These are phyloP conservation scores for Hamamelis virginiana DNA, from an alignment of 164 flowering plant genomes.

Conservation along the genomic window DNA sequence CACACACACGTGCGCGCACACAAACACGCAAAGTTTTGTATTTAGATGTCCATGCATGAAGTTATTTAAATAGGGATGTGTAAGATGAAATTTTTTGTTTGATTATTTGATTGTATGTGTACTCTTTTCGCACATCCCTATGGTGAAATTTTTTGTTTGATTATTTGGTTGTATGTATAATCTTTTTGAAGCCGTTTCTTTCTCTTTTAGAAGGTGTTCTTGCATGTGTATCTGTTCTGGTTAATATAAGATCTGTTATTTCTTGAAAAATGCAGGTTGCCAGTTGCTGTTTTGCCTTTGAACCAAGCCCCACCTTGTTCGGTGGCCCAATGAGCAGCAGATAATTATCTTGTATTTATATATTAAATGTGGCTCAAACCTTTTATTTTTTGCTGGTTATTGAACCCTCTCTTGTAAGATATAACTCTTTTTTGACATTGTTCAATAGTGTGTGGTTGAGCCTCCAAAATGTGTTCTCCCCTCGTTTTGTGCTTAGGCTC, in stretches of 20 bases:
- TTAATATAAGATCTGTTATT: neutral
- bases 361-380: neutral
- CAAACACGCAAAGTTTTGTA: neutral
- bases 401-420: slow-evolving; percentile 1
- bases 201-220: neutral
- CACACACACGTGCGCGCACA: neutral
- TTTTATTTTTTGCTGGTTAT: neutral
- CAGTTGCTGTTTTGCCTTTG: neutral
- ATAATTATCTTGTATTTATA: neutral
- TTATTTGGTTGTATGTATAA: neutral
- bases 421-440: neutral
- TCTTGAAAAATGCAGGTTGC: slow-evolving; percentile 1
- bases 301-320: slow-evolving; percentile 2
- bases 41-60: no score
- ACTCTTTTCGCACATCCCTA: no score
- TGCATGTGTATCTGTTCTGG: neutral
- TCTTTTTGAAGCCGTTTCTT: no score
- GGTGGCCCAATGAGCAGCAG: neutral
- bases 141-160: neutral
- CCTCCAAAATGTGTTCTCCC: neutral
- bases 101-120: neutral
- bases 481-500: neutral
- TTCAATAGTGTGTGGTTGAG: neutral
- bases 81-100: neutral
- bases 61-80: no score